Evolutionary conservation across 768 basidiomycete genomes (phyloP).

Genomic region (Gautieria morchelliformis): DNA sequence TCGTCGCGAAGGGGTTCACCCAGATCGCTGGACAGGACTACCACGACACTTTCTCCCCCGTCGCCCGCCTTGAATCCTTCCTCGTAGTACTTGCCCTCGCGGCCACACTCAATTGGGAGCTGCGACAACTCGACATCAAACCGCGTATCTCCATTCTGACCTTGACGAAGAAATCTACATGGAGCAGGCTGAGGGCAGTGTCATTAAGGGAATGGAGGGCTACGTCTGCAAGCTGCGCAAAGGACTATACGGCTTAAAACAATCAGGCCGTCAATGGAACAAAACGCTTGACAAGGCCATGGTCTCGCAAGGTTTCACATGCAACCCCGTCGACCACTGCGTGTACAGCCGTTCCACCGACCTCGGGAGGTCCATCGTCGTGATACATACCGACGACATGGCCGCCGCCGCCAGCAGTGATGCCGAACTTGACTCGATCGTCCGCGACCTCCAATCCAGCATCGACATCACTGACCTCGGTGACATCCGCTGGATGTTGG

Average conservation of each 20-base stretch:
- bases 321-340: neutral
- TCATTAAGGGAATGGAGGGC: constrained; percentile 20
- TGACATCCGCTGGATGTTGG: constrained; percentile 17
- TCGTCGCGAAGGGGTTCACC: no score
- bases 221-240: constrained; percentile 11
- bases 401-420: neutral
- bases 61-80: constrained; percentile 5
- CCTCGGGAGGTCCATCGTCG: constrained; percentile 10
- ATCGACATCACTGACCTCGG: constrained; percentile 14
- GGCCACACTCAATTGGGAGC: no score
- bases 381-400: constrained; percentile 8
- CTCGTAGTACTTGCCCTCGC: constrained; percentile 3
- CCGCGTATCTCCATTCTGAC: constrained; percentile 19
- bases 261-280: constrained; percentile 27
- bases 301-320: neutral
- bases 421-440: neutral
- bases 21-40: no score
- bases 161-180: no score
- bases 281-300: constrained; percentile 13
- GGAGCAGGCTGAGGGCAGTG: neutral
- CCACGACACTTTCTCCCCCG: no score
- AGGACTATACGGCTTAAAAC: constrained; percentile 32
- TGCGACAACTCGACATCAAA: constrained; percentile 15
- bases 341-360: neutral
- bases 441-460: constrained; percentile 3